Conservation (phyloP, 2,329 filamentous ascomycete species). For the Microsporum ferrugineum region DNA sequence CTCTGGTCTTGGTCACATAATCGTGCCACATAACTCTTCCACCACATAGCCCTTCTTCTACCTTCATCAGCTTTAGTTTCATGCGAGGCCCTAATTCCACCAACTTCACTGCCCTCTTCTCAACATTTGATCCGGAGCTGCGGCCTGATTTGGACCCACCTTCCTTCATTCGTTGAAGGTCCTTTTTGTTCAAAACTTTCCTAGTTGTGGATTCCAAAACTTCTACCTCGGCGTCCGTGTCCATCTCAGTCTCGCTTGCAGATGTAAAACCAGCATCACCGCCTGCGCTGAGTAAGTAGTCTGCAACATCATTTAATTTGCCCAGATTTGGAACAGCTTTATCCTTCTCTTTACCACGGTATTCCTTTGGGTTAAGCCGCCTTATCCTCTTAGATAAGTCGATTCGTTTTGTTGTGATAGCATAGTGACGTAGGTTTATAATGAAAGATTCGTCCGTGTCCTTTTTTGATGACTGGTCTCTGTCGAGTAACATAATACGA, state of each 20-base stretch:
- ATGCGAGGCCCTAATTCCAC: constrained; percentile 86
- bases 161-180: constrained; percentile 37
- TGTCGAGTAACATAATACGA: constrained; percentile 79
- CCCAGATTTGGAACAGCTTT: constrained; percentile 71
- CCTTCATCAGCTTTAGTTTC: constrained; percentile 80
- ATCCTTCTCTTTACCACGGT: constrained; percentile 54
- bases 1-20: constrained; percentile 71
- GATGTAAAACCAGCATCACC: constrained; percentile 67
- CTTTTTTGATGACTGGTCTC: constrained; percentile 44
- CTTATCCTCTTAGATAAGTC: constrained; percentile 76
- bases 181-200: constrained; percentile 43
- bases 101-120: constrained; percentile 80
- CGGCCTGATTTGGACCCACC: constrained; percentile 36
- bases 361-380: constrained; percentile 74
- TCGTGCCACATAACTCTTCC: constrained; percentile 98
- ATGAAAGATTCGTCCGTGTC: constrained; percentile 58
- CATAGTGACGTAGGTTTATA: constrained; percentile 83
- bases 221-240: constrained; percentile 93
- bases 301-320: constrained; percentile 82
- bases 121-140: constrained; percentile 45
- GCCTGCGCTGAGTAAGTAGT: constrained; percentile 65
- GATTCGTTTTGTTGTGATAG: constrained; percentile 79
- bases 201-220: constrained; percentile 49
- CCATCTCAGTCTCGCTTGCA: constrained; percentile 82
- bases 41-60: constrained; percentile 82